phyloP scores from a whole-genome alignment of 148 eudicot species.

The Tetragonia tetragonoides region DNA sequence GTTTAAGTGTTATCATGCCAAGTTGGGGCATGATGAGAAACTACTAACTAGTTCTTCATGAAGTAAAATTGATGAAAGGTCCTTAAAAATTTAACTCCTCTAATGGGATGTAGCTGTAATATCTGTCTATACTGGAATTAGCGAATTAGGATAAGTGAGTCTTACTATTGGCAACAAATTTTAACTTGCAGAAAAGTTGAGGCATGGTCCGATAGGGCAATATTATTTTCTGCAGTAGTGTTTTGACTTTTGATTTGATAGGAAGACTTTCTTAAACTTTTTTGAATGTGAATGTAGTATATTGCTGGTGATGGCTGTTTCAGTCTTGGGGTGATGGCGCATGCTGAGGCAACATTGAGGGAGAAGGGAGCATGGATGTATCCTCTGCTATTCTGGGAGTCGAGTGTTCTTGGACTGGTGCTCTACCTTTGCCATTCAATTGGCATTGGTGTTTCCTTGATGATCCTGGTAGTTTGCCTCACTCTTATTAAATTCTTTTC shows the following conservation, averaged over 20 bases:
- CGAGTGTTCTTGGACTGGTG: conserved; percentile 92
- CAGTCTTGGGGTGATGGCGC: conserved; percentile 96
- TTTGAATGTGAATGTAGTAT: conserved; percentile 45
- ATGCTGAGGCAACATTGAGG: conserved; percentile 60
- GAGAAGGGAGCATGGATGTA: conserved; percentile 87
- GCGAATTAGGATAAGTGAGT: too few relatives aligned
- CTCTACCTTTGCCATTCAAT: conserved; percentile 85
- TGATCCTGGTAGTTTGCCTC: conserved; percentile 63
- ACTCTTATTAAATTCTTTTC: not conserved
- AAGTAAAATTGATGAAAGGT: too few relatives aligned
- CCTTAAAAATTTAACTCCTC: too few relatives aligned
- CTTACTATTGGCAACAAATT: not conserved
- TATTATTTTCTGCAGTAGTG: not conserved
- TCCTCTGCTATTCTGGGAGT: conserved; percentile 95
- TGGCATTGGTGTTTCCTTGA: conserved; percentile 90
- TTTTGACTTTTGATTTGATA: not conserved
- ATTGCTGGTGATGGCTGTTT: conserved; percentile 94
- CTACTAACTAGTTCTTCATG: too few relatives aligned
- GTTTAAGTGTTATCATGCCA: too few relatives aligned
- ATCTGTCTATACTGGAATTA: too few relatives aligned
- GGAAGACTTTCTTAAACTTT: not conserved
- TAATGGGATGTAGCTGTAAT: too few relatives aligned
- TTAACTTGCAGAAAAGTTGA: not conserved
- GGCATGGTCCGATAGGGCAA: not conserved
- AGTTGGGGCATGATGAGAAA: too few relatives aligned